phyloP scores from a whole-genome alignment of 1,284 basidiomycete species.

The Sphagnurus paluster region DNA sequence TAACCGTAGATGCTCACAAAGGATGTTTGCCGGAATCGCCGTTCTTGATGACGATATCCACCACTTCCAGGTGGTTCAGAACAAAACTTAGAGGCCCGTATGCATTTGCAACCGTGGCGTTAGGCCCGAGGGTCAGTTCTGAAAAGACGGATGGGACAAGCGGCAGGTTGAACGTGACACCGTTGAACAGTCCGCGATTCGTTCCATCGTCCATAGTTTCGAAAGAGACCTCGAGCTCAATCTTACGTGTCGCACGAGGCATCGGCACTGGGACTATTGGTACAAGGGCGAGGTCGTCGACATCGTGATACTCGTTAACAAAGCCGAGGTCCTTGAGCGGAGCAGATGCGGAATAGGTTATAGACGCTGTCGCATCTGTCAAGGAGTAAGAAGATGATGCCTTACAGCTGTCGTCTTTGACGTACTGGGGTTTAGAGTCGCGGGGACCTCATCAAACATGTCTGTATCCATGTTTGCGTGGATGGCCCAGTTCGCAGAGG shows the following conservation, averaged over 20 bases:
- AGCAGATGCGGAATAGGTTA: constrained; percentile 61
- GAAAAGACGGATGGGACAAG: constrained; percentile 76
- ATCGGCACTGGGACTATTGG: constrained; percentile 51
- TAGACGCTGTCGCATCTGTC: constrained; percentile 74
- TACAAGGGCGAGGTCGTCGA: constrained; percentile 63
- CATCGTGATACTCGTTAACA: constrained; percentile 53
- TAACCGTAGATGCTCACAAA: constrained; percentile 55
- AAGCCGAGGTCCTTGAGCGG: constrained; percentile 49
- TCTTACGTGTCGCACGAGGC: constrained; percentile 47
- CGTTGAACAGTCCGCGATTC: constrained; percentile 76
- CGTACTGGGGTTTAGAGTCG: constrained; percentile 71
- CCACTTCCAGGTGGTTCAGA: constrained; percentile 70
- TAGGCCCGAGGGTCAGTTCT: constrained; percentile 71
- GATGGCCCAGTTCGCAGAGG: constrained; percentile 81
- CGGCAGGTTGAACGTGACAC: constrained; percentile 69
- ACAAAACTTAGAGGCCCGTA: constrained; percentile 84
- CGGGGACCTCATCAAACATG: constrained; percentile 86
- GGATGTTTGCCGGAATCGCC: constrained; percentile 77
- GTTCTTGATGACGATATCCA: constrained; percentile 85
- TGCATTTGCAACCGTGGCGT: constrained; percentile 65
- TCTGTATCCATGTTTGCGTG: constrained; percentile 86
- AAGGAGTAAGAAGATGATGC: constrained; percentile 3
- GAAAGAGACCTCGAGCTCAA: constrained; percentile 62
- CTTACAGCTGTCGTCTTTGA: too few species aligned
- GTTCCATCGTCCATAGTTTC: constrained; percentile 79